These are phyloP conservation scores for Debaryomyces castellii DNA, from an alignment of 805 yeast genomes.

Conservation along the genomic window DNA sequence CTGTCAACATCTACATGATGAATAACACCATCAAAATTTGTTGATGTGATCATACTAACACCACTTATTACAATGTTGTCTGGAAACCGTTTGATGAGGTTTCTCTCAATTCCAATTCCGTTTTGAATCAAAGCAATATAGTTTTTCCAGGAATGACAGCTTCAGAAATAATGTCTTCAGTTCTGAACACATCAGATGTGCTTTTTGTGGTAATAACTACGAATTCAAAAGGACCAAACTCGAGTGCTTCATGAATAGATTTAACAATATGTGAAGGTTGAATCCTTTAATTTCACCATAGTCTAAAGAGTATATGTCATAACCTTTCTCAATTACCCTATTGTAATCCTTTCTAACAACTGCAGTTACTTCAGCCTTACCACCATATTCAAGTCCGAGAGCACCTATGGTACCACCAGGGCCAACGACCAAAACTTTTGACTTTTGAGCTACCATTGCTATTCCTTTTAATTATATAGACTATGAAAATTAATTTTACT, in stretches of 20 bases:
- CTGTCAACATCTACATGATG: neutral
- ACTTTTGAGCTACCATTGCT: too few species aligned
- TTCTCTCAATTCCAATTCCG: conserved; percentile 24
- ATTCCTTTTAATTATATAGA: too few species aligned
- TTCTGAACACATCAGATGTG: conserved; percentile 31
- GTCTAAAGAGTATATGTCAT: too few species aligned
- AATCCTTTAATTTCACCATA: too few species aligned
- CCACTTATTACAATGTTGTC: conserved; percentile 27
- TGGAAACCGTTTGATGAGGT: conserved; percentile 6
- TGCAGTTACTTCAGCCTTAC: too few species aligned
- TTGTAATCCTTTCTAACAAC: too few species aligned
- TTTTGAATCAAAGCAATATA: conserved; percentile 23
- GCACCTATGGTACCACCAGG: too few species aligned
- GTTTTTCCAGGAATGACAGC: conserved; percentile 20
- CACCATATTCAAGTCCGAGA: too few species aligned
- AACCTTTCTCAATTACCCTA: too few species aligned
- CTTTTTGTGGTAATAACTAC: conserved; percentile 38
- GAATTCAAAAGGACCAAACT: conserved; percentile 31
- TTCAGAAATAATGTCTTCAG: conserved; percentile 41
- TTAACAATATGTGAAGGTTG: conserved; percentile 11
- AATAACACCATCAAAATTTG: conserved; percentile 23
- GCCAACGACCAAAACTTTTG: too few species aligned
- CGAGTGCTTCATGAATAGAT: conserved; percentile 22
- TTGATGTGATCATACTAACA: conserved; percentile 32
- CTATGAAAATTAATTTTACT: too few species aligned